phyloP scores from a whole-genome alignment of 805 yeast genomes.

The Hanseniaspora thailandica region DNA sequence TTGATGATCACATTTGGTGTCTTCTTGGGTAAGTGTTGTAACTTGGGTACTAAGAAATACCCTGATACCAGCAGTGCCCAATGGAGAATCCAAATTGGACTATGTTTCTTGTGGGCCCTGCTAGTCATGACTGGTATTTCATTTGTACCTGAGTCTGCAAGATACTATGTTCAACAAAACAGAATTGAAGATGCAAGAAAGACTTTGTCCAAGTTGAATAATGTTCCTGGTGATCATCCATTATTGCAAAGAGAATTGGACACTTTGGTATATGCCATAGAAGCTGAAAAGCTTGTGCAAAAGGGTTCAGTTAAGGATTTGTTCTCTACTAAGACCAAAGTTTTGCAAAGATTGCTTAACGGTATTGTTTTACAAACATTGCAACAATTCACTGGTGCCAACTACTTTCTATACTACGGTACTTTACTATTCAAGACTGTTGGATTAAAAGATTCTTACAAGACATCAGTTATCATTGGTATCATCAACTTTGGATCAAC shows the following conservation, averaged over 20 bases:
- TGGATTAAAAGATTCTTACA: slow-evolving; percentile 47
- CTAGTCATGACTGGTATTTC: slow-evolving; percentile 31
- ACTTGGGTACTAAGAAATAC: slow-evolving; percentile 42
- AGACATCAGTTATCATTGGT: slow-evolving; percentile 50
- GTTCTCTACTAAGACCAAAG: slow-evolving; percentile 55
- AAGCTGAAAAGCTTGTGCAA: slow-evolving; percentile 50
- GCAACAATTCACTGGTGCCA: slow-evolving; percentile 58
- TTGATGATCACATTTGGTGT: slow-evolving; percentile 63
- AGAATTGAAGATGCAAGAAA: slow-evolving; percentile 50
- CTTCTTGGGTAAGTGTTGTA: slow-evolving; percentile 64
- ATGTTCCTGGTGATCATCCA: slow-evolving; percentile 41
- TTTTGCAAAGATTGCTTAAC: slow-evolving; percentile 35
- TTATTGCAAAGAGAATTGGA: slow-evolving; percentile 47
- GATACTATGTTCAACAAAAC: slow-evolving; percentile 47
- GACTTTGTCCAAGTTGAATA: slow-evolving; percentile 50
- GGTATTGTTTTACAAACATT: slow-evolving; percentile 49
- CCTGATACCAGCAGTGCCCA: slow-evolving; percentile 34
- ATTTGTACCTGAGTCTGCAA: slow-evolving; percentile 64
- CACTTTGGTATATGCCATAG: slow-evolving; percentile 46
- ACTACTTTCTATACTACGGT: slow-evolving; percentile 58
- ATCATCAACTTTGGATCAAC: slow-evolving; percentile 50
- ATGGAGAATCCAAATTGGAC: slow-evolving; percentile 66
- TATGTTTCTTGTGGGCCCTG: slow-evolving; percentile 39
- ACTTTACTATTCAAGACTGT: slow-evolving; percentile 51
- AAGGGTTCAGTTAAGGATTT: slow-evolving; percentile 55